Evolutionary conservation across 257 asterid genomes (phyloP).

Genomic region (Salvia splendens): DNA sequence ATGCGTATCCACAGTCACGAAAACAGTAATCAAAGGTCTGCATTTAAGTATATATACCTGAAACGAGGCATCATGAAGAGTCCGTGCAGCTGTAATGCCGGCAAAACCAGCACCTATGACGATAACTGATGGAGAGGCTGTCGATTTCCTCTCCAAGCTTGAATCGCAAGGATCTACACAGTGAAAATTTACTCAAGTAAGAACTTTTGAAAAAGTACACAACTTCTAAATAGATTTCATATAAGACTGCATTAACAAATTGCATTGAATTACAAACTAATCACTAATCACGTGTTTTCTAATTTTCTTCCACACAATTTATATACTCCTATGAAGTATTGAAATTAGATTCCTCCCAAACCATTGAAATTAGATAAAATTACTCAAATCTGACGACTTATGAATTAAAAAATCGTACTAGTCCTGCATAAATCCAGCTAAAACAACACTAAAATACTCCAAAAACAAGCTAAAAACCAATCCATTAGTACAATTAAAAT

Average conservation of each 20-base stretch:
- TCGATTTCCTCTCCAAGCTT: slow-evolving; percentile 44
- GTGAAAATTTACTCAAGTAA: slow-evolving; percentile 12
- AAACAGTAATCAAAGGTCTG: slow-evolving; percentile 3
- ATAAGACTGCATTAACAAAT: neutral
- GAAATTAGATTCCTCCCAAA: too few relatives aligned
- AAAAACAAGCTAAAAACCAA: neutral
- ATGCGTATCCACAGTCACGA: slow-evolving; percentile 7
- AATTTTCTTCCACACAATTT: too few relatives aligned
- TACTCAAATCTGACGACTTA: too few relatives aligned
- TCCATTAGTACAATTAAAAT: neutral
- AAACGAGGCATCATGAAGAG: slow-evolving; percentile 85
- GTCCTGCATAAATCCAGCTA: neutral
- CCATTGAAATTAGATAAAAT: too few relatives aligned
- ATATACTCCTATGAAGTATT: too few relatives aligned
- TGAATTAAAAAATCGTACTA: too few relatives aligned
- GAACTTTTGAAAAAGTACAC: neutral
- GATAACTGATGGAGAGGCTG: slow-evolving; percentile 71
- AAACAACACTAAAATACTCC: neutral
- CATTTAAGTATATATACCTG: slow-evolving; percentile 61
- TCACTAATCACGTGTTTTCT: neutral
- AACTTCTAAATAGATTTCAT: too few relatives aligned
- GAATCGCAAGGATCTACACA: slow-evolving; percentile 57
- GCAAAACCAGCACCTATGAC: slow-evolving; percentile 97
- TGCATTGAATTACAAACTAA: neutral
- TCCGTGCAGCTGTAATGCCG: slow-evolving; percentile 86